Evolutionary conservation across 2,329 filamentous ascomycete species (phyloP), one percentile per base, ranked within the genome.

Genomic region (Penicillium sp.): DNA sequence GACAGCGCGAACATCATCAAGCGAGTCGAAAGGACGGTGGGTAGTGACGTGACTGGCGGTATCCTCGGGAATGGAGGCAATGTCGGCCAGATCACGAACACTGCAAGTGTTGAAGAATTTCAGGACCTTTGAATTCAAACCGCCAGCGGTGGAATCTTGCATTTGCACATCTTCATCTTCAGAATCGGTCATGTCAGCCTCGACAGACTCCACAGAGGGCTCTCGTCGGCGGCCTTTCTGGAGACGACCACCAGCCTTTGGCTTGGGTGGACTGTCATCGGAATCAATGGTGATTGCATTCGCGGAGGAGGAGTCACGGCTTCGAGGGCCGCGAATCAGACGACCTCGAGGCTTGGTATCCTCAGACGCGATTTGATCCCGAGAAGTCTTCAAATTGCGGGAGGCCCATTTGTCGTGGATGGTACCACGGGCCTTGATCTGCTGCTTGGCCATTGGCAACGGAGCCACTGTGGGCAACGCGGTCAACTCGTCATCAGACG

Each of bases 71-170:
- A 90, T 86, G 31, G 87, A 87, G 0, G 91, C 91, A 59, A 97
- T 87, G 64, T 96, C 93, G 1, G 89, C 85, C 43, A 99, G 83
- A 56, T 93, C 90, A 35, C 88, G 84, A 10, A 85, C 78, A 5
- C 86, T 85, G 71, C 90, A 95, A 0, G 82, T 86, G 69, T 98
- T 98, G 73, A 99, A 87, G 68, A 92, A 96, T 8, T 86, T 82
- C 27, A 98, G 79, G 7, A 97, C 84, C 54, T 82, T 82, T 5
- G 68, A 68, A 29, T 85, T 80, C 41, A 85, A 70, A 19, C 75
- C 72, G 50, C 78, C 75, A 26, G 78, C 76, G 44, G 77, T 76
- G 5, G 68, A 59, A 21, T 71, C 70, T 22, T 73, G 75, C 26
- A 70, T 65, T 26, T 72, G 74, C 10, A 72, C 73, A 46, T 75